Percentiles rank a stretch among this genome's conserved stretches.
Conservation (phyloP, 129 eudicot species). For the carrot (Daucus carota) region DNA sequence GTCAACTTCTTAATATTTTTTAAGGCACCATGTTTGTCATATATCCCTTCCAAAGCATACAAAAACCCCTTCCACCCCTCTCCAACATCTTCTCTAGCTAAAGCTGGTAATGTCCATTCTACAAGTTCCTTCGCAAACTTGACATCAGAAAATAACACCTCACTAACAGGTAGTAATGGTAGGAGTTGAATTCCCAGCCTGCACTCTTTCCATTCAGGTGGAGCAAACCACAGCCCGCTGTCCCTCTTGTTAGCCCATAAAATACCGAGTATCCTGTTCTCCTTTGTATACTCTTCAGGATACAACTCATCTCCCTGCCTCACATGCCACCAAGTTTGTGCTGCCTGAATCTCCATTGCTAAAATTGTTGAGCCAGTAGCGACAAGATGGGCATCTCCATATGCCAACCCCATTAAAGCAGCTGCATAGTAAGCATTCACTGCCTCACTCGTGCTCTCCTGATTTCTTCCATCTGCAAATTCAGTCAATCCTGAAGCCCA, state of each 20-base stretch:
- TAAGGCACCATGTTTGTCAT: conserved; percentile 51
- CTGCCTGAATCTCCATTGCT: conserved; percentile 68
- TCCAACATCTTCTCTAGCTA: conserved; percentile 66
- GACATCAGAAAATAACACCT: conserved; percentile 59
- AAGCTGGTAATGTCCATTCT: conserved; percentile 66
- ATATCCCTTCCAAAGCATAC: conserved; percentile 75
- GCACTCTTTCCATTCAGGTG: conserved; percentile 62
- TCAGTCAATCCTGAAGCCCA: conserved; percentile 89
- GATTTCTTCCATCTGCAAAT: conserved; percentile 65
- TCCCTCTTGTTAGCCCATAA: conserved; percentile 83
- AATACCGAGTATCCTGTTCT: conserved; percentile 67
- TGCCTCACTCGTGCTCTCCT: conserved; percentile 94
- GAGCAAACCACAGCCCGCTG: conserved; percentile 96
- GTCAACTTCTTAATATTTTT: conserved; percentile 43
- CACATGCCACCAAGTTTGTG: conserved; percentile 82
- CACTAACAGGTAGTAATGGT: conserved; percentile 66
- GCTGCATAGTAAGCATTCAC: conserved; percentile 83
- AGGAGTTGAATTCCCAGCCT: conserved; percentile 78
- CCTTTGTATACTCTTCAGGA: conserved; percentile 45
- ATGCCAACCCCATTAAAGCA: conserved; percentile 85
- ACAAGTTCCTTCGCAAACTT: conserved; percentile 55
- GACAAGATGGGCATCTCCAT: conserved; percentile 68
- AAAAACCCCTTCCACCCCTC: conserved; percentile 95
- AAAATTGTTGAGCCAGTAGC: conserved; percentile 56
- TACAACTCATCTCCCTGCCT: conserved; percentile 51